Evolutionary conservation across 2,329 filamentous ascomycete species (phyloP), one percentile per base, ranked within the genome.

Genomic region (Diplocarpon mali): DNA sequence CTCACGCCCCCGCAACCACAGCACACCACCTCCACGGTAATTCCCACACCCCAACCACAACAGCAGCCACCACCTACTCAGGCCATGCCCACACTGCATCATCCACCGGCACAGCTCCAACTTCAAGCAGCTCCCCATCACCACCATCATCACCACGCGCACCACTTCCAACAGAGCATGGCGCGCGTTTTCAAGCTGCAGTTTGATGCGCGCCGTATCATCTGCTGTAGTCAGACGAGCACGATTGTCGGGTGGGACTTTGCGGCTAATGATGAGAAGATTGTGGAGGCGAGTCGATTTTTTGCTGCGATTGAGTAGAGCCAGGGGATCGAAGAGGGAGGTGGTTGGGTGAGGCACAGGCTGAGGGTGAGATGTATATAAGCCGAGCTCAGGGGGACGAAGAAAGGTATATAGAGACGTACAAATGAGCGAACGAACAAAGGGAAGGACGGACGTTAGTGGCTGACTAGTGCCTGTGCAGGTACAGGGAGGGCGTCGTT

Each of bases 211-310:
- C 76, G 88, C 16, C 80, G 89, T 56, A 93, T 98, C 54, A 83
- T 98, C 44, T 95, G 89, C 67, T 95, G 90, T 62, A 92, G 85
- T 52, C 89, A 96, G 63, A 87, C 92, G 45, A 81, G 81, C 32
- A 79, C 83, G 13, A 96, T 98, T 59, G 87, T 96, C 0, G 92
- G 89, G 0, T 98, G 92, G 92, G 92, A 98, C 64, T 98, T 96
- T 71, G 92, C 88, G 47, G 86, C 88, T 54, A 83, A 78, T 4
- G 89, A 98, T 53, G 65, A 75, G 44, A 83, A 93, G 55, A 75
- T 95, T 42, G 77, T 86, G 44, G 80, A 85, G 60, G 85, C 83
- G 6, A 78, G 79, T 52, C 74, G 76, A 30, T 93, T 94, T 60
- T 95, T 94, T 61, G 79, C 72, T 42, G 71, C 75, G 2, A 68